Evolutionary conservation across 768 basidiomycete species (phyloP).

Genomic region (Pleurotus pulmonarius): DNA sequence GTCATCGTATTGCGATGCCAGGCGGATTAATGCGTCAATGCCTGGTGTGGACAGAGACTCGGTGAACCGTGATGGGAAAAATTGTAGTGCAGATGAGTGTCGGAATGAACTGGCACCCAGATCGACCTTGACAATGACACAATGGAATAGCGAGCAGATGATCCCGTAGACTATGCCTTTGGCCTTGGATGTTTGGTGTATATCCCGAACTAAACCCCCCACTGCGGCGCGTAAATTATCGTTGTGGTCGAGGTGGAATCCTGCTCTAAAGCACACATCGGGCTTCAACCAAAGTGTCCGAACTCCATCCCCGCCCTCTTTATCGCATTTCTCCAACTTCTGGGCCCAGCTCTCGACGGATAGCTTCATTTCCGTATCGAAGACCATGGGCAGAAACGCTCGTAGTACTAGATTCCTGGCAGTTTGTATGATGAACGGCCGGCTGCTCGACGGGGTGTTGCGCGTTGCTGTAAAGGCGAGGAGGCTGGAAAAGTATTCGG

Average conservation of each 20-base stretch:
- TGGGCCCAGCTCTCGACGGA: too few species aligned
- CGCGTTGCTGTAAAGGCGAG: too few species aligned
- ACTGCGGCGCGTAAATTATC: slow-evolving; percentile 6
- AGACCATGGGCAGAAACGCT: too few species aligned
- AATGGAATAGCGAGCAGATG: background rate
- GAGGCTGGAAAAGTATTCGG: background rate
- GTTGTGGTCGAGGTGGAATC: slow-evolving; percentile 19
- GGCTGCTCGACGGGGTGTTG: too few species aligned
- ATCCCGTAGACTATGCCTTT: background rate
- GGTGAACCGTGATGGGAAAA: background rate
- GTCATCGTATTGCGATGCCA: slow-evolving; percentile 1
- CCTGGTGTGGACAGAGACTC: slow-evolving; percentile 11
- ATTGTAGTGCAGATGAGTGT: background rate
- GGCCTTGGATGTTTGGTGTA: background rate
- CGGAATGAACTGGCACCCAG: background rate
- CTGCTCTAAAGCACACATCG: slow-evolving; percentile 10
- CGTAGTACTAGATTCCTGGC: too few species aligned
- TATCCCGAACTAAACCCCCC: background rate
- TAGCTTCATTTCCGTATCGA: too few species aligned
- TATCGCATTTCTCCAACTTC: too few species aligned
- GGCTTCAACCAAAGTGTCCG: background rate
- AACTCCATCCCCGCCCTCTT: too few species aligned
- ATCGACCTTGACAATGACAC: background rate
- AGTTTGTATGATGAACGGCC: too few species aligned
- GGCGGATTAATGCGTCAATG: slow-evolving; percentile 10